Evolutionary conservation across 768 basidiomycete species (phyloP).

Genomic region (Rhodotorula paludigena): DNA sequence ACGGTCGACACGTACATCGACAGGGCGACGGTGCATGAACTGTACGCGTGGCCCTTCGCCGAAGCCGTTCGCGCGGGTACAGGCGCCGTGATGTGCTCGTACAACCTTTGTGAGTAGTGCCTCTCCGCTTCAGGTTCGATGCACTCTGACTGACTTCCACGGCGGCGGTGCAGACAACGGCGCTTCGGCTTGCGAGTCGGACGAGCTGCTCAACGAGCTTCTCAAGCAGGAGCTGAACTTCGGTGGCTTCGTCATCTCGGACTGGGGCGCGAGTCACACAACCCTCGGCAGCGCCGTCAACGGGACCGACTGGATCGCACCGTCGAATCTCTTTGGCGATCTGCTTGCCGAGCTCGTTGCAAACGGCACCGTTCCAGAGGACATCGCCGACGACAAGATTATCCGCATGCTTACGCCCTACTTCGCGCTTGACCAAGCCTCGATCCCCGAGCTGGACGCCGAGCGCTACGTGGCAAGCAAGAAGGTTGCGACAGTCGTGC

Average conservation of each 20-base stretch:
- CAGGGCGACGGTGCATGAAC: constrained; percentile 44
- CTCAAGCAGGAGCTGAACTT: constrained; percentile 57
- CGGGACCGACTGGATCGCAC: neutral
- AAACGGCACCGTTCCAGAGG: constrained; percentile 10
- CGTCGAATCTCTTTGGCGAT: constrained; percentile 5
- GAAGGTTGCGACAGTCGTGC: constrained; percentile 1
- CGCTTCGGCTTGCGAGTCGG: constrained; percentile 62
- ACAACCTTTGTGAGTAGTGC: no score
- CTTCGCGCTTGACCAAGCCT: constrained; percentile 15
- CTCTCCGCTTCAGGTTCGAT: no score
- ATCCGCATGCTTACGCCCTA: constrained; percentile 13
- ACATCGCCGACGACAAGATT: constrained; percentile 31
- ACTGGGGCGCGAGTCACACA: constrained; percentile 14
- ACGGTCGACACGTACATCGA: constrained; percentile 52
- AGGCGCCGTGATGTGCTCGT: constrained; percentile 32
- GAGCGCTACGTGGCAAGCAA: neutral
- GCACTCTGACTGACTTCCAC: no score
- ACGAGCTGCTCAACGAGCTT: constrained; percentile 65
- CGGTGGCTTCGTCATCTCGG: neutral
- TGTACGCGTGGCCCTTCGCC: constrained; percentile 25
- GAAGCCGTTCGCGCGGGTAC: constrained; percentile 17
- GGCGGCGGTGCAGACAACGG: no score
- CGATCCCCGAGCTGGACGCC: neutral
- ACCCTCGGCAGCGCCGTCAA: neutral
- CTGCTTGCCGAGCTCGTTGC: neutral